Conservation (phyloP, 495 filamentous ascomycete species). For the Talaromyces proteolyticus region DNA sequence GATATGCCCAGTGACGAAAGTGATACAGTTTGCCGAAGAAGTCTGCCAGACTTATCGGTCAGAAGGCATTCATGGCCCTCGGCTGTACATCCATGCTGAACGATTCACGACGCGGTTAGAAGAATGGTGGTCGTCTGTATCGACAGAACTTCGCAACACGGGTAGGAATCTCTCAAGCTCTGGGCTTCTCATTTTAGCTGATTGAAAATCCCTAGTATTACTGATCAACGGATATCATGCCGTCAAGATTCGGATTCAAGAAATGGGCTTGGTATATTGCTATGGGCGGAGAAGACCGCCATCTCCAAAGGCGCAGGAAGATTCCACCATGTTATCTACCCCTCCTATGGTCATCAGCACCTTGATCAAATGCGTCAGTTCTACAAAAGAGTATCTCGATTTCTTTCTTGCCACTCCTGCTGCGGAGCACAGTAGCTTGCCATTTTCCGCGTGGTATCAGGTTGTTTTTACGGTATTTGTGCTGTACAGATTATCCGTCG, state of each 20-base stretch:
- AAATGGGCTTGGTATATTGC: slow-evolving; percentile 15
- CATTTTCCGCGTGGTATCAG: slow-evolving; percentile 10
- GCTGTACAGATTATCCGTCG: slow-evolving; percentile 9
- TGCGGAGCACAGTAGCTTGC: slow-evolving; percentile 4
- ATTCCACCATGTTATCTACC: slow-evolving; percentile 5
- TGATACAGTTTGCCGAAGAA: slow-evolving; percentile 8
- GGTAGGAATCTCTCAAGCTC: background rate
- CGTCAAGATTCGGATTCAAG: slow-evolving; percentile 11
- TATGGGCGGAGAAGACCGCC: slow-evolving; percentile 11
- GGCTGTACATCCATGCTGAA: slow-evolving; percentile 11
- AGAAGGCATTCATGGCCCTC: slow-evolving; percentile 1
- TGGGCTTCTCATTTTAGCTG: background rate
- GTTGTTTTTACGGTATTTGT: slow-evolving; percentile 10
- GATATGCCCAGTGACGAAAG: slow-evolving; percentile 8
- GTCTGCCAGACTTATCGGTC: slow-evolving; percentile 8
- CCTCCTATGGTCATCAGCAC: slow-evolving; percentile 9
- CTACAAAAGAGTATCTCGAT: slow-evolving; percentile 4
- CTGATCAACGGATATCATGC: slow-evolving; percentile 9
- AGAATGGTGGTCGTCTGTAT: slow-evolving; percentile 12
- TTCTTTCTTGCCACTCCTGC: slow-evolving; percentile 3
- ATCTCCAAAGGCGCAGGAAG: slow-evolving; percentile 5
- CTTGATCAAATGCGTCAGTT: background rate
- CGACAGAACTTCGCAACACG: slow-evolving; percentile 8
- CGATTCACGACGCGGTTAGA: slow-evolving; percentile 11
- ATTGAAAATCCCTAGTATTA: background rate